A percentile compares a stretch with the other conserved stretches of the same genome.
Evolutionary conservation across 768 basidiomycete species (phyloP).

Genomic region (Suillus subalutaceus): DNA sequence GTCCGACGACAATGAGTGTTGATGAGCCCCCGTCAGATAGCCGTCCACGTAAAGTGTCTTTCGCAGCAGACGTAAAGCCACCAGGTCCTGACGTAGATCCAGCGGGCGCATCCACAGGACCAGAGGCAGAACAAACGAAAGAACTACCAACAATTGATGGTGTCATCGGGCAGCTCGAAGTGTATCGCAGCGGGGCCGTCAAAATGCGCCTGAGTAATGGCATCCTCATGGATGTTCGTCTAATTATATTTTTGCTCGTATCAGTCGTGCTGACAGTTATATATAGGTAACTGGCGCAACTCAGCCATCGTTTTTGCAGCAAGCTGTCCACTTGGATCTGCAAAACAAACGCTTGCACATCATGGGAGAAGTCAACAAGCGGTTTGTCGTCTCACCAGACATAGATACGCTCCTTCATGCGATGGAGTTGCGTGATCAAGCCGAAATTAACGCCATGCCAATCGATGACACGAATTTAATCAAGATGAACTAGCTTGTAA

Average conservation of each 20-base stretch:
- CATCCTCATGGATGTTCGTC: conserved; percentile 75
- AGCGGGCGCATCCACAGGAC: conserved; percentile 24
- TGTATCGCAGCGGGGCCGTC: conserved; percentile 83
- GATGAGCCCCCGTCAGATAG: conserved; percentile 29
- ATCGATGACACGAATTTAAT: conserved; percentile 52
- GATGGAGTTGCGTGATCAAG: conserved; percentile 57
- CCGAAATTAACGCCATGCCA: conserved; percentile 25
- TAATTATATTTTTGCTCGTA: background rate
- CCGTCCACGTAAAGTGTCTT: conserved; percentile 59
- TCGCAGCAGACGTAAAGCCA: conserved; percentile 62
- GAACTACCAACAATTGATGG: conserved; percentile 61
- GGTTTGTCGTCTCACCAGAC: conserved; percentile 84
- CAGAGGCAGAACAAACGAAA: conserved; percentile 26
- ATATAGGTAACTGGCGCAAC: conserved; percentile 78
- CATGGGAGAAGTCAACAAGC: conserved; percentile 85
- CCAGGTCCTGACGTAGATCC: conserved; percentile 36
- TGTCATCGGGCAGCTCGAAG: conserved; percentile 79
- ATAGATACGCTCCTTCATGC: conserved; percentile 72
- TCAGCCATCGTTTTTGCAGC: conserved; percentile 86
- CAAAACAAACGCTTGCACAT: conserved; percentile 62
- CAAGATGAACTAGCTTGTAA: conserved; percentile 50
- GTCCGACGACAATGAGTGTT: conserved; percentile 36
- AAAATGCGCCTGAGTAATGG: conserved; percentile 85
- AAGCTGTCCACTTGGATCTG: conserved; percentile 75
- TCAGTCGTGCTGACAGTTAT: background rate